Evolutionary conservation across 2,329 filamentous ascomycete species (phyloP), one percentile per base, ranked within the genome.

Genomic region (Colletotrichum destructivum): DNA sequence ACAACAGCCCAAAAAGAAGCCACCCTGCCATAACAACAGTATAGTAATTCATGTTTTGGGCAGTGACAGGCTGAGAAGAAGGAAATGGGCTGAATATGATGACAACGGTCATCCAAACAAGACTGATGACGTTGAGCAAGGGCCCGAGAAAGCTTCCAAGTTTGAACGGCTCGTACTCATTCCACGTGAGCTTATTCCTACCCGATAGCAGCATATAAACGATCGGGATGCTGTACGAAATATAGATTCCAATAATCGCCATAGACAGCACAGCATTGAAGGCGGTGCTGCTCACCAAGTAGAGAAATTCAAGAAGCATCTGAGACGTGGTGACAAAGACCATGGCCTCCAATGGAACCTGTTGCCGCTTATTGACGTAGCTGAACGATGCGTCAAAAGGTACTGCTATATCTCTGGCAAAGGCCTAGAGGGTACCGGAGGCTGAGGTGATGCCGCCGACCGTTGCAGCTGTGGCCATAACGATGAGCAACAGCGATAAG

Each of bases 41-140:
- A 0, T 80, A 80, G 72, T 87, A 87, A 40, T 87, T 87, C 83
- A 87, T 86, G 11, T 81, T 84, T 40, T 82, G 77, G 0, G 79
- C 64, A 0, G 82, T 83, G 0, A 84, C 82, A 0, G 84, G 85
- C 73, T 82, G 77, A 0, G 75, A 66, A 0, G 78, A 79, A 0
- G 84, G 85, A 47, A 87, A 85, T 0, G 80, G 84, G 74, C 84
- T 84, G 49, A 87, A 84, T 1, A 86, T 71, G 31, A 84, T 81
- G 0, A 82, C 82, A 8, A 87, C 69, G 0, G 79, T 61, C n/a
- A 86, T 80, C 84, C 85, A 88, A 0, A 81, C 66, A 6, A 84
- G 77, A 0, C 83, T 80, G 2, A 86, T 66, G 0, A 80, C n/a
- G 42, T 88, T 88, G 40, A 82, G 64, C 0, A 77, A 63, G 0